phyloP scores from a whole-genome alignment of 805 yeast species.

The Metschnikowia continentalis region DNA sequence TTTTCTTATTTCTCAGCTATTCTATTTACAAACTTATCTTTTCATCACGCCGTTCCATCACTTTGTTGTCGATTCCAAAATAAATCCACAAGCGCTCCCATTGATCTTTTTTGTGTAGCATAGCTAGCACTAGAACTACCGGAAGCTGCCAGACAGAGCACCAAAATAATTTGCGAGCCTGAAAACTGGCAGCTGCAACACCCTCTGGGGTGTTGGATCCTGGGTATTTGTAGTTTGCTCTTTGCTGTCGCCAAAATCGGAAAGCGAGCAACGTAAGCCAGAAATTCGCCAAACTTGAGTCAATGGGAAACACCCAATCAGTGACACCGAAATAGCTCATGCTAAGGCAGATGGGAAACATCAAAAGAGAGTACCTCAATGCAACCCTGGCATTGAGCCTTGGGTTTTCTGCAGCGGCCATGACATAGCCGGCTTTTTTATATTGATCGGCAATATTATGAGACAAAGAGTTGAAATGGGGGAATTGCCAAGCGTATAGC shows the following conservation, averaged over 20 bases:
- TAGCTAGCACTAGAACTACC: slow-evolving; percentile 80
- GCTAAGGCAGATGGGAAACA: slow-evolving; percentile 92
- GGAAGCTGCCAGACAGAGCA: slow-evolving; percentile 94
- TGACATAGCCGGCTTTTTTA: slow-evolving; percentile 90
- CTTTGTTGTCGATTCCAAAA: slow-evolving; percentile 11
- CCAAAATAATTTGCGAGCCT: slow-evolving; percentile 88
- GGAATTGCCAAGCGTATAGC: slow-evolving; percentile 97
- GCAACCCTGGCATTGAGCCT: slow-evolving; percentile 90
- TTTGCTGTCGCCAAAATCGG: slow-evolving; percentile 84
- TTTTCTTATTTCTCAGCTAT: not conserved
- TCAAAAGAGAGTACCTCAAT: slow-evolving; percentile 78
- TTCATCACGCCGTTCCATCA: not conserved
- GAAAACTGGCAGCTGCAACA: slow-evolving; percentile 52
- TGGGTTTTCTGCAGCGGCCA: slow-evolving; percentile 94
- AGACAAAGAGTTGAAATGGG: slow-evolving; percentile 90
- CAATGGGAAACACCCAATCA: slow-evolving; percentile 76
- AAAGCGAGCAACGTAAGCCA: slow-evolving; percentile 82
- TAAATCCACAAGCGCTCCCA: slow-evolving; percentile 63
- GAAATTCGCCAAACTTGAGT: slow-evolving; percentile 74
- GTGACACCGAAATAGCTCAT: slow-evolving; percentile 74
- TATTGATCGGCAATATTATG: slow-evolving; percentile 87
- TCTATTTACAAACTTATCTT: not conserved
- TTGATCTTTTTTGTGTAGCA: slow-evolving; percentile 91
- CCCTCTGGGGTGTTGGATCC: slow-evolving; percentile 44
- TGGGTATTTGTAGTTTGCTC: slow-evolving; percentile 34